A percentile compares a stretch with the other conserved stretches of the same genome.
Conservation (phyloP, 306 rosid species). For the Cyamopsis tetragonoloba region DNA sequence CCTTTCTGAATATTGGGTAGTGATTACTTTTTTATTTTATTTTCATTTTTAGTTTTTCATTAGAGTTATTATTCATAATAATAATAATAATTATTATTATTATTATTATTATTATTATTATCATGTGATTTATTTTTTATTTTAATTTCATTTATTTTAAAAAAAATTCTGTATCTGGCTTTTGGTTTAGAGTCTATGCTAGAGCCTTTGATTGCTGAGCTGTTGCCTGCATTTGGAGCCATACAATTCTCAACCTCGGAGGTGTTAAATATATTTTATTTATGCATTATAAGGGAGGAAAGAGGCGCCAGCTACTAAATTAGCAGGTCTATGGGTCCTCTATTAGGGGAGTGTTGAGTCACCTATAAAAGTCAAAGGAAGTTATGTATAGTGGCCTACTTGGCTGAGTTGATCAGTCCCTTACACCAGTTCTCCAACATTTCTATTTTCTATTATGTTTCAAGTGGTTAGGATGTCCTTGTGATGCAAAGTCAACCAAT, state of each 20-base stretch:
- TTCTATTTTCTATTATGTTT: conserved; percentile 11
- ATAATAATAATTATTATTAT: no score
- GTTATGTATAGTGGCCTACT: conserved; percentile 29
- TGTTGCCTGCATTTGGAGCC: conserved; percentile 22
- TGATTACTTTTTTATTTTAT: background rate
- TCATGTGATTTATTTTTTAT: background rate
- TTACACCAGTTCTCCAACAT: conserved; percentile 21
- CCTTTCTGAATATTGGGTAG: conserved; percentile 9
- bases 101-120: background rate
- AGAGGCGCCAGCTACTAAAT: conserved; percentile 30
- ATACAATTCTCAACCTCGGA: background rate
- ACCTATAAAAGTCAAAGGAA: conserved; percentile 42
- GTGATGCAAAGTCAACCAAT: conserved; percentile 36
- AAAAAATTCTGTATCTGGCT: conserved; percentile 5
- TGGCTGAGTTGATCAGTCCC: conserved; percentile 28
- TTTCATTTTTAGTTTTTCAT: background rate
- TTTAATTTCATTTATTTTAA: background rate
- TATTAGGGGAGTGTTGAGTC: conserved; percentile 25
- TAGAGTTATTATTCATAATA: background rate
- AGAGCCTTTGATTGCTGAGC: conserved; percentile 17
- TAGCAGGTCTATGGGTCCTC: conserved; percentile 16
- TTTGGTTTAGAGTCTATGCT: conserved; percentile 9
- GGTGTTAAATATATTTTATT: conserved; percentile 17
- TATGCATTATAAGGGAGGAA: conserved; percentile 23
- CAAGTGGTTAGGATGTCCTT: conserved; percentile 41